phyloP scores from a whole-genome alignment of 352 stramenopile species.

The Thraustotheca clavata region DNA sequence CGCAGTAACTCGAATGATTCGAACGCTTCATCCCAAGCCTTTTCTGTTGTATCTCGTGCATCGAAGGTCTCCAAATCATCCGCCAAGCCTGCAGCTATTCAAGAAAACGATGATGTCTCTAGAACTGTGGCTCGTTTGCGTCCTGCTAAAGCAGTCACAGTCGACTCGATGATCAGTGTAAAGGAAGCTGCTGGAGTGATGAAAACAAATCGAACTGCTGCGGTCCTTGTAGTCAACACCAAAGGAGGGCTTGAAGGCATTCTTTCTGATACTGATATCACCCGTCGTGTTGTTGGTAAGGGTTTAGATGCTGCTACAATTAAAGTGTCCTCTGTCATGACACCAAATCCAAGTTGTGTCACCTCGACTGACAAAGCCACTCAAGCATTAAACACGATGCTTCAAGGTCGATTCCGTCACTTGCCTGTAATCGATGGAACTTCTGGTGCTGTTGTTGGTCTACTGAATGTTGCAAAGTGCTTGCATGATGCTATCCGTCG shows the following conservation, averaged over 20 bases:
- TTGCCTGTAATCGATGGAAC: slow-evolving; percentile 89
- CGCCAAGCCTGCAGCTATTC: slow-evolving; percentile 23
- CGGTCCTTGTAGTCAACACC: slow-evolving; percentile 86
- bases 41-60: slow-evolving; percentile 41
- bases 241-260: slow-evolving; percentile 89
- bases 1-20: slow-evolving; percentile 17
- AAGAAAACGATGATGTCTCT: slow-evolving; percentile 34
- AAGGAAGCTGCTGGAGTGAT: slow-evolving; percentile 85
- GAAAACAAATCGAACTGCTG: slow-evolving; percentile 84
- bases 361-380: slow-evolving; percentile 74
- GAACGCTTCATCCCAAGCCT: slow-evolving; percentile 42
- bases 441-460: slow-evolving; percentile 83
- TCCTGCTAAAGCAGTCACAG: slow-evolving; percentile 85
- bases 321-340: slow-evolving; percentile 75
- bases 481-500: slow-evolving; percentile 97
- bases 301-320: slow-evolving; percentile 57
- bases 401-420: slow-evolving; percentile 91
- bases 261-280: slow-evolving; percentile 89
- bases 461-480: slow-evolving; percentile 98
- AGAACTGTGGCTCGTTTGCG: slow-evolving; percentile 69
- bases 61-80: slow-evolving; percentile 64
- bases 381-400: slow-evolving; percentile 78
- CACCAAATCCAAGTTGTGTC: slow-evolving; percentile 72
- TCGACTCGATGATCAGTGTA: slow-evolving; percentile 67
- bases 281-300: slow-evolving; percentile 70